Percentiles rank a stretch among this genome's conserved stretches.
These are phyloP conservation scores for Hypoxylon rickii DNA, from an alignment of 495 filamentous ascomycete genomes.

Conservation along the genomic window DNA sequence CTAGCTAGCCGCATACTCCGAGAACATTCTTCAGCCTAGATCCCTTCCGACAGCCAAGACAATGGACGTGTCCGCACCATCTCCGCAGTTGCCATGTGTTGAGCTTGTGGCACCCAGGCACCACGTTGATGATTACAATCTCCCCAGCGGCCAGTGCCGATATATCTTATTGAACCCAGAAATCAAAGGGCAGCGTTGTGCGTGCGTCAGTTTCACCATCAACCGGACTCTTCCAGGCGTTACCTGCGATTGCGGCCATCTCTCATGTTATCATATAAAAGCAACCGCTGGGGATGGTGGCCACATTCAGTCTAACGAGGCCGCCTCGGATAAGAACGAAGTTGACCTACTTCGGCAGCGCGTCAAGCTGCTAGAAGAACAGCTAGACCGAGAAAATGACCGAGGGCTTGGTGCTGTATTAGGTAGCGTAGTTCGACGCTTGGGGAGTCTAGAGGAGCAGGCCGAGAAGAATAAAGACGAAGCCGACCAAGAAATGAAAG, in stretches of 20 bases:
- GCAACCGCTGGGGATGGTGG: too few species aligned
- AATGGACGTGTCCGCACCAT: slow-evolving; percentile 26
- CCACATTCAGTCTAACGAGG: slow-evolving; percentile 47
- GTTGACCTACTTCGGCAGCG: slow-evolving; percentile 53
- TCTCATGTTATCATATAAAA: slow-evolving; percentile 60
- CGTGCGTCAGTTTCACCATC: slow-evolving; percentile 58
- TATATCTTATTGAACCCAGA: slow-evolving; percentile 60
- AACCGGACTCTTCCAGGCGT: slow-evolving; percentile 55
- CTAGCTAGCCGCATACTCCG: slow-evolving; percentile 21
- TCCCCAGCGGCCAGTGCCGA: slow-evolving; percentile 59
- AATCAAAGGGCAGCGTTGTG: slow-evolving; percentile 59
- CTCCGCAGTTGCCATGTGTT: slow-evolving; percentile 33
- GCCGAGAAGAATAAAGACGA: slow-evolving; percentile 56
- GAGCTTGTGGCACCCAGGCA: slow-evolving; percentile 17
- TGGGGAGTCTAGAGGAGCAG: slow-evolving; percentile 56
- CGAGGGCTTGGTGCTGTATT: slow-evolving; percentile 43
- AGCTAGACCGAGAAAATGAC: slow-evolving; percentile 49
- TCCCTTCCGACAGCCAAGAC: slow-evolving; percentile 30
- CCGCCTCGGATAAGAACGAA: slow-evolving; percentile 47
- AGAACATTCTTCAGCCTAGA: slow-evolving; percentile 13
- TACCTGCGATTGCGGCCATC: slow-evolving; percentile 59
- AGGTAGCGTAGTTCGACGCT: slow-evolving; percentile 43
- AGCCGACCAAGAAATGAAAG: slow-evolving; percentile 52
- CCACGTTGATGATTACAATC: slow-evolving; percentile 44
- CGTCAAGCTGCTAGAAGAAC: slow-evolving; percentile 52